Evolutionary conservation across 78 protist species (phyloP), one percentile per base, ranked within the genome.

Genomic region (Chrysochromulina parva): DNA sequence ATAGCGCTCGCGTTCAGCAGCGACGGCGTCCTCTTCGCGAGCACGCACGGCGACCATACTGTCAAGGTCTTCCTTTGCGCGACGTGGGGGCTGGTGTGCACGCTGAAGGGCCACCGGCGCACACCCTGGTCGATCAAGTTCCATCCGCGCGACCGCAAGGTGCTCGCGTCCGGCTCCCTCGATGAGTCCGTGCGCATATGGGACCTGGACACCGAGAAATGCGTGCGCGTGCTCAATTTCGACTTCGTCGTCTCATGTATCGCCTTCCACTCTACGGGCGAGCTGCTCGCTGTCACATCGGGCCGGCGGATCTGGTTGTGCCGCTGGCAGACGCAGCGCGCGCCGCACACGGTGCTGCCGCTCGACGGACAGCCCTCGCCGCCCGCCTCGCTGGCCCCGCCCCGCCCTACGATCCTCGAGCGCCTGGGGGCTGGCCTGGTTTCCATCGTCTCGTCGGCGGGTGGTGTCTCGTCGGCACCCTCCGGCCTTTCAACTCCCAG

Each of bases 61-160:
- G n/a, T 66, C 47, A 66, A 66, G 38, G 73, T 66, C 47, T 14
- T 62, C 24, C 3, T 6, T 5, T 62, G 69, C 69, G 16, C 73
- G 38, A 1, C 9, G 24, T 9, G 73, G 24, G 47, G 9, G 47
- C 17, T 9, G 24, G 13, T 66, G 17, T 19, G 73, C 73, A 66
- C 73, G 38, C 73, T 74, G 17, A 11, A 0, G 7, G 84, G 84
- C 47, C 84, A 74, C 55, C 3, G 0, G 28, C 84, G 84, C 48
- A 74, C 84, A 57, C 84, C 84, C n/a, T 74, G 84, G 84, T 50
- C 84, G 57, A 57, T 74, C 55, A 74, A 74, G 84, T 74, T 74
- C 84, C 84, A 74, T 9, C 84, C 84, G 55, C 53, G 10, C 58
- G 16, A 22, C 13, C 54, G 54, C 28, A 6, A 14, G 5, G 20